Base-by-base conservation (phyloP, 2,329 filamentous ascomycete genomes). In the Ambrosiella xylebori region DNA sequence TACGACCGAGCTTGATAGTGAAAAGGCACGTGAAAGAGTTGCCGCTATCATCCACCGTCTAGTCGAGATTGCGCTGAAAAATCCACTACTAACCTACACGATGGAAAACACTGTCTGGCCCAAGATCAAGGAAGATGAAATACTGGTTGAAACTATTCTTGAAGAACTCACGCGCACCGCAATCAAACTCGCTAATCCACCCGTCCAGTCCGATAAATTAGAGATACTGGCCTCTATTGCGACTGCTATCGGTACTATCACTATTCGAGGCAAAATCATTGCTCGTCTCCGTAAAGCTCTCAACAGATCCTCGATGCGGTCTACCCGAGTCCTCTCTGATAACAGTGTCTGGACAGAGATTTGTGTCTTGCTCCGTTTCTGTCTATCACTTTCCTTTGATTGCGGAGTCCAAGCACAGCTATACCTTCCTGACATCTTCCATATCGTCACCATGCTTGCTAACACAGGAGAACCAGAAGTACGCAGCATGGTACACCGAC, bases 321-420 rank as follows among this genome's bases (percentile, higher is more conserved):
- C 82, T n/a, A 85, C 82, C 1, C 78, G 78, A 62, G 73, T 78
- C 56, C 71, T 86, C 1, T 78, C 80, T 7, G 82, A 86, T 60
- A 85, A 85, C 63, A 73, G 76, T 1, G 81, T 84, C 7, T 86
- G 82, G 82, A 70, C 74, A n/a, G 82, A 86, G 67, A 80, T 86
- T 36, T 84, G 81, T 65, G 74, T 85, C 51, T 70, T 86, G 38
- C 71, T 86, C 54, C 79, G 81, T 51, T 82, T 86, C 62, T 84
- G 80, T 61, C 70, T 85, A 12, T 77, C 81, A 1, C 71, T 84
- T 55, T 85, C 82, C 1, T 86, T 86, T 62, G 79, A 85, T 66
- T 82, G 77, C 62, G 79, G 81, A 19, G 75, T 82, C 12, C 82
- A 86, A 66, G 76, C 81, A 3, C 82, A 85, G 66, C 71, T 85